Evolutionary conservation across 257 asterid species (phyloP).

Genomic region (Salvia splendens): DNA sequence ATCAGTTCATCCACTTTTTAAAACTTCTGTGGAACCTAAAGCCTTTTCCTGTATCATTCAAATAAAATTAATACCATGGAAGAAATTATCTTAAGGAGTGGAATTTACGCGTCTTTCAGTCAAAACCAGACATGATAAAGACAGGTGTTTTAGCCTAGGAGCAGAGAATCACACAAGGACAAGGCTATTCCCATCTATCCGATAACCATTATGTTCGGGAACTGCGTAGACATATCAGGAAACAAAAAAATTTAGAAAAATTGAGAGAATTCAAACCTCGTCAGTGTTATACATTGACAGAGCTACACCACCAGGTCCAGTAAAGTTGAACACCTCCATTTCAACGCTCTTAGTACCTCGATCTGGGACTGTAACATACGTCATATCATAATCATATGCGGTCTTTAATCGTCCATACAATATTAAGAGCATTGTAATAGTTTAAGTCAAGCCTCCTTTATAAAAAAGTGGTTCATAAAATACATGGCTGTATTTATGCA

Average conservation of each 20-base stretch:
- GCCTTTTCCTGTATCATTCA: background rate
- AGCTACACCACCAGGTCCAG: slow-evolving; percentile 67
- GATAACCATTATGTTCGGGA: background rate
- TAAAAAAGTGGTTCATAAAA: slow-evolving; percentile 18
- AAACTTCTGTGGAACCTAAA: background rate
- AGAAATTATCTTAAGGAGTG: background rate
- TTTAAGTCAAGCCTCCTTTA: background rate
- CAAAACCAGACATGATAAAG: background rate
- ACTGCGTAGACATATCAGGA: slow-evolving; percentile 2
- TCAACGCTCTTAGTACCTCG: slow-evolving; percentile 43
- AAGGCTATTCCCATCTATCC: background rate
- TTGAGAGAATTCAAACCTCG: slow-evolving; percentile 47
- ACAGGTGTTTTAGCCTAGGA: background rate
- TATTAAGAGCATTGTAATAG: slow-evolving; percentile 9
- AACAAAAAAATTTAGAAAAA: slow-evolving; percentile 13
- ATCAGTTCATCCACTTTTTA: background rate
- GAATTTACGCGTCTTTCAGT: background rate
- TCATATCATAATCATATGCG: background rate
- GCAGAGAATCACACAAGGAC: background rate
- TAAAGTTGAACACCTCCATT: slow-evolving; percentile 62
- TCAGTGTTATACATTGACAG: slow-evolving; percentile 75
- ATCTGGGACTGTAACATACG: slow-evolving; percentile 50
- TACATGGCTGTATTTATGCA: background rate
- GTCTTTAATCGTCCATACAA: slow-evolving; percentile 11
- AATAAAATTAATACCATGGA: background rate